Conservation (phyloP, 177 flowering plant species). For the Vitis hybrid region DNA sequence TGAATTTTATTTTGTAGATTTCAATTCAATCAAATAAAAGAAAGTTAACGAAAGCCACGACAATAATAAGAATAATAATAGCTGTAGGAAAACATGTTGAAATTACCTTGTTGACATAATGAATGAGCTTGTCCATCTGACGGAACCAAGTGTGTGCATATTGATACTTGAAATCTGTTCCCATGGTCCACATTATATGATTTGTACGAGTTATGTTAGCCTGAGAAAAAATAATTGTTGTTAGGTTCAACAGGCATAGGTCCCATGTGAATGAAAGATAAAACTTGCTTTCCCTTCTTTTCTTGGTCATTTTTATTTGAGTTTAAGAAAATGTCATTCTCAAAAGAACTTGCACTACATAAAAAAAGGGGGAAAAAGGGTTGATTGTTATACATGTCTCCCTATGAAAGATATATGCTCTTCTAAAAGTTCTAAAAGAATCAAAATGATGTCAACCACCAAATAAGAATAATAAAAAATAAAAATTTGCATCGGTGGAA, state of each 20-base stretch:
- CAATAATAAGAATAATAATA: background rate
- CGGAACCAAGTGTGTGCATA: slow-evolving; percentile 91
- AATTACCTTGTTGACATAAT: slow-evolving; percentile 86
- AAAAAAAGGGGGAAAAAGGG: too few species aligned
- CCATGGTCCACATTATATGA: slow-evolving; percentile 99
- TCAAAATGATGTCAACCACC: too few species aligned
- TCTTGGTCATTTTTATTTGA: too few species aligned
- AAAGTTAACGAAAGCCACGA: background rate
- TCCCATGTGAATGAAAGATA: background rate
- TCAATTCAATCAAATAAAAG: background rate
- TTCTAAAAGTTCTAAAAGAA: too few species aligned
- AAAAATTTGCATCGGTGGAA: too few species aligned
- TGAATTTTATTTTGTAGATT: too few species aligned
- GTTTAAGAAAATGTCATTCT: too few species aligned
- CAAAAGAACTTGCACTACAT: too few species aligned
- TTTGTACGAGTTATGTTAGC: slow-evolving; percentile 91
- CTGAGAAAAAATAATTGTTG: slow-evolving; percentile 35
- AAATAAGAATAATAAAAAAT: too few species aligned
- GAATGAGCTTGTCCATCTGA: slow-evolving; percentile 93
- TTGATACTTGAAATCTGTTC: slow-evolving; percentile 94
- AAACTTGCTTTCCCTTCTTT: background rate
- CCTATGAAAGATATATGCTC: too few species aligned
- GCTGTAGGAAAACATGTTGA: background rate
- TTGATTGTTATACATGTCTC: too few species aligned
- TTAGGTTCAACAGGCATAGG: background rate